Base-by-base conservation (phyloP, 306 rosid genomes). In the Dryas alaskensis region DNA sequence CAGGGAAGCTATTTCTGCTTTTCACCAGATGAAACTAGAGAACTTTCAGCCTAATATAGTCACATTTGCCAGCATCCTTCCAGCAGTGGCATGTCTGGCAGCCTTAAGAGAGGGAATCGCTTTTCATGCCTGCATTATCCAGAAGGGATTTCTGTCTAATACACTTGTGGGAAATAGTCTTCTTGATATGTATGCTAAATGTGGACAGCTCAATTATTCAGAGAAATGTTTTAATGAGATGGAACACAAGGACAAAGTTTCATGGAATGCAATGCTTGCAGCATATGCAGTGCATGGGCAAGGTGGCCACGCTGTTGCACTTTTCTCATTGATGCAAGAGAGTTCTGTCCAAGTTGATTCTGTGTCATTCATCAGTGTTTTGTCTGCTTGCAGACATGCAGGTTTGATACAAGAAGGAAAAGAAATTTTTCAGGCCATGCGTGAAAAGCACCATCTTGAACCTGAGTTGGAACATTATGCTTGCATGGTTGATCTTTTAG, bases 381-480 rank as follows among this genome's bases (percentile, higher is more conserved):
- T 87, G 75, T 91, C 94, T 71, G 89, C 90, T 57, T 91, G 94
- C 84, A 85, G 94, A 76, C 97, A 91, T 70, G 81, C 87, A 14
- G 94, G 94, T 71, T 83, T 88, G 50, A 53, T 87, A 79, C 73
- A 84, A 64, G 88, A 81, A 82, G 93, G 89, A 65, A 77, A 74
- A 70, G 25, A 51, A 27, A 72, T 87, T 78, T 91, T 91, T 60
- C 79, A 53, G 47, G 76, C 81, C 55, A 91, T 91, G 90, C 8
- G 51, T 43, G 86, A 81, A 79, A 80, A 81, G 25, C 83, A 85
- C 76, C 72, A 70, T 59, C 43, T 80, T 73, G 85, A 85, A 76
- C 90, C 92, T 31, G 81, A 73, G 58, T 75, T 87, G 87, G 86
- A 84, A 78, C 97, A 88, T 74, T 88, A 85, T 50, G 97, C 93